A percentile compares a stretch with the other conserved stretches of the same genome.
Evolutionary conservation across 2,329 filamentous ascomycete genomes (phyloP).

Genomic region (Aspergillus texensis): DNA sequence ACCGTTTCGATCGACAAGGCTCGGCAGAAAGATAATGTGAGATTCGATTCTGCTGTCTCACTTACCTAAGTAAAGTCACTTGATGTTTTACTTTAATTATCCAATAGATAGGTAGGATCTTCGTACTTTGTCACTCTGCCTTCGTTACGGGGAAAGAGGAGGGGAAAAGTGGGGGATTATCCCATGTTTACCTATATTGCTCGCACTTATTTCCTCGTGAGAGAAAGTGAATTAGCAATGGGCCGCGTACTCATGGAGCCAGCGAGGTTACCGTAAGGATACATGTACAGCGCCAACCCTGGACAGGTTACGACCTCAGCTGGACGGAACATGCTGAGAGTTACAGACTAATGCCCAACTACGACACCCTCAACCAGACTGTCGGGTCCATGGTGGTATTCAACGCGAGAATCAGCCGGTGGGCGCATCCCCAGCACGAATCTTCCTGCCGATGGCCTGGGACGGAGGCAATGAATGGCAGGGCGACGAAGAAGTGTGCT

Average conservation of each 20-base stretch:
- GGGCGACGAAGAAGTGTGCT: background rate
- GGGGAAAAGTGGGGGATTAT: background rate
- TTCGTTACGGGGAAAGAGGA: background rate
- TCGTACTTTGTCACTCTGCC: slow-evolving; percentile 5
- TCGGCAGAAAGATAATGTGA: slow-evolving; percentile 10
- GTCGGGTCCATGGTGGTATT: slow-evolving; percentile 28
- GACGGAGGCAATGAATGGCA: background rate
- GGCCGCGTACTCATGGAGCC: background rate
- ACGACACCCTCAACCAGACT: slow-evolving; percentile 30
- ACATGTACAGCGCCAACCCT: slow-evolving; percentile 5
- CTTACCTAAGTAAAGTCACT: background rate
- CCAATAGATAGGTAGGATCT: background rate
- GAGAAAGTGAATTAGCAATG: background rate
- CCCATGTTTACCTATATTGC: background rate
- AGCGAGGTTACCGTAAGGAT: background rate
- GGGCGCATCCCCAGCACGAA: slow-evolving; percentile 2
- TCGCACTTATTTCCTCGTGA: background rate
- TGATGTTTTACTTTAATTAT: slow-evolving; percentile 6
- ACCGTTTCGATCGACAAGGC: slow-evolving; percentile 24
- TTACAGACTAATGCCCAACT: slow-evolving; percentile 28
- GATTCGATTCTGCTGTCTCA: slow-evolving; percentile 18
- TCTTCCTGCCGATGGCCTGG: background rate
- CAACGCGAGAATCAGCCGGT: slow-evolving; percentile 19
- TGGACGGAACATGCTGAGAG: slow-evolving; percentile 17
- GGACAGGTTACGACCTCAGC: slow-evolving; percentile 15